Conservation (phyloP, 23 red algal genomes). For the Agarophyton chilense region DNA sequence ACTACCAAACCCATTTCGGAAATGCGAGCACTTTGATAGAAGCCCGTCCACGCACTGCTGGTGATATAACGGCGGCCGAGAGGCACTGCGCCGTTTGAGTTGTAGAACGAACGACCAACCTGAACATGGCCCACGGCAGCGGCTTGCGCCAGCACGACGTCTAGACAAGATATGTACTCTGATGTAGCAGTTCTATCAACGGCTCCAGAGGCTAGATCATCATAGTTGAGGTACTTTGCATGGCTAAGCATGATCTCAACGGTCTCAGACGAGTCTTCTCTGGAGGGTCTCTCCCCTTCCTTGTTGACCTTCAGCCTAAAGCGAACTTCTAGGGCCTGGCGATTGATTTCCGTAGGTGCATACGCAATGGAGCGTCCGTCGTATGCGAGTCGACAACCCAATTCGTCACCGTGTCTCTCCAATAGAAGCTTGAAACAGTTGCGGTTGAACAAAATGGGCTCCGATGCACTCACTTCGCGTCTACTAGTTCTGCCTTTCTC, state of each 20-base stretch:
- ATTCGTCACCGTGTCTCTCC: slow-evolving; percentile 17
- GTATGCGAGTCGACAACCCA: slow-evolving; percentile 35
- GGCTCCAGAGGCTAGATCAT: slow-evolving; percentile 14
- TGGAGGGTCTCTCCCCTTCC: slow-evolving; percentile 20
- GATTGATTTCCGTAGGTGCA: slow-evolving; percentile 35
- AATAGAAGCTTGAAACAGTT: slow-evolving; percentile 31
- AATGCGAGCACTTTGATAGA: slow-evolving; percentile 61
- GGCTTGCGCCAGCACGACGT: slow-evolving; percentile 47
- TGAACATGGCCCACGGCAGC: slow-evolving; percentile 13
- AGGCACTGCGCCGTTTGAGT: background rate
- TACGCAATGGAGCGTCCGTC: slow-evolving; percentile 69
- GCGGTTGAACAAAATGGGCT: slow-evolving; percentile 49
- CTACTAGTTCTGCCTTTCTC: background rate
- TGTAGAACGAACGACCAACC: slow-evolving; percentile 72
- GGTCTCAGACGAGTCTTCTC: background rate
- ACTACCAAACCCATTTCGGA: slow-evolving; percentile 7
- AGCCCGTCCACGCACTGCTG: slow-evolving; percentile 52
- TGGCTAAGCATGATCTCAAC: slow-evolving; percentile 41
- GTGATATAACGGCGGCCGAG: background rate
- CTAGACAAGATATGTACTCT: slow-evolving; percentile 29
- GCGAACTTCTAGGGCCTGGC: background rate
- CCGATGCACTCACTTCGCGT: slow-evolving; percentile 26
- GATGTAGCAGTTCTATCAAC: background rate
- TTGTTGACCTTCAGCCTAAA: slow-evolving; percentile 13
- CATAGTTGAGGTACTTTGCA: slow-evolving; percentile 55